A percentile compares a stretch with the other conserved stretches of the same genome.
Evolutionary conservation across 306 rosid genomes (phyloP).

Genomic region (Gynostemma pentaphyllum): DNA sequence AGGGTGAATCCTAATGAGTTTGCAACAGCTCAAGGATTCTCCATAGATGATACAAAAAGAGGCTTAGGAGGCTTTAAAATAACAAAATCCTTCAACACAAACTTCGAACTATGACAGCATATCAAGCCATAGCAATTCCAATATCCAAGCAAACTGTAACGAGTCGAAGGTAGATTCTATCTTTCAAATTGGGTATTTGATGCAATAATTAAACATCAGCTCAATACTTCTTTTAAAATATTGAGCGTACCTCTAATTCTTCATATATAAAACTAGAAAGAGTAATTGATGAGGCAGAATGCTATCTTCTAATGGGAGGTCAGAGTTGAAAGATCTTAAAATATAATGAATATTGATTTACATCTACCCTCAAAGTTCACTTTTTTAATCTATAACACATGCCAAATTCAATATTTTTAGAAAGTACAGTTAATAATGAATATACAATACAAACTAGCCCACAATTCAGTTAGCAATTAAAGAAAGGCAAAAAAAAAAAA

Average conservation of each 20-base stretch:
- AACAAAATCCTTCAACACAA: neutral
- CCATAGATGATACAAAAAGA: neutral
- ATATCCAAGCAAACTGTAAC: neutral
- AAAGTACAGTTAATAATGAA: neutral
- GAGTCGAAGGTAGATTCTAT: neutral
- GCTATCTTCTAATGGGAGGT: neutral
- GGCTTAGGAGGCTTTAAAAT: neutral
- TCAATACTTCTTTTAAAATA: neutral
- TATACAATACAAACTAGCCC: neutral
- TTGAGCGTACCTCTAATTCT: neutral
- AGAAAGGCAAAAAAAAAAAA: neutral
- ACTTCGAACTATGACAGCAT: neutral
- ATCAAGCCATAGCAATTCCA: neutral
- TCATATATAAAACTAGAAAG: neutral
- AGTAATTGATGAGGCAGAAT: neutral
- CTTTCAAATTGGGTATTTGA: neutral
- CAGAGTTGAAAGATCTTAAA: neutral
- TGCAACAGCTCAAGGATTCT: neutral
- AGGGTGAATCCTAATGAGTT: slow-evolving; percentile 3
- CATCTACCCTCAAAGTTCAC: neutral
- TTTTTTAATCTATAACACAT: neutral
- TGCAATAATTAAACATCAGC: neutral
- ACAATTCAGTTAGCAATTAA: neutral
- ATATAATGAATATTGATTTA: neutral
- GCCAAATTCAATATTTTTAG: neutral